phyloP scores from a whole-genome alignment of 495 filamentous ascomycete species.

The Polyplosphaeria fusca region DNA sequence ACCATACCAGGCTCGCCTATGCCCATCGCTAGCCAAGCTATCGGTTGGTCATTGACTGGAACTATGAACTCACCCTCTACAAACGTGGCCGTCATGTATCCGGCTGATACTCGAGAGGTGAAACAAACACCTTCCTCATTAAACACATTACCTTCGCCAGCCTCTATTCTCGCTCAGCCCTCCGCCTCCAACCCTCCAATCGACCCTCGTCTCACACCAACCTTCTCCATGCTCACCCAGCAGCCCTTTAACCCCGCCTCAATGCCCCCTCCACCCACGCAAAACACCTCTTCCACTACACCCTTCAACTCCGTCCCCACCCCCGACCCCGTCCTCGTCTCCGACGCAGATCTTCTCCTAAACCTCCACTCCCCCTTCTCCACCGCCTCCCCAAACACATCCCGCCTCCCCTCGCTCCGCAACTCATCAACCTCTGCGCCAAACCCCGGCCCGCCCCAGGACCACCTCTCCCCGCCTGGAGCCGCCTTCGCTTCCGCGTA shows the following conservation, averaged over 20 bases:
- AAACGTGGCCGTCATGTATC: constrained; percentile 70
- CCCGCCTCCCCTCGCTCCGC: constrained; percentile 1
- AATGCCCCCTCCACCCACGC: constrained; percentile 22
- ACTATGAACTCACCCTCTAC: constrained; percentile 78
- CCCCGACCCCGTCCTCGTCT: constrained; percentile 29
- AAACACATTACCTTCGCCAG: constrained; percentile 18
- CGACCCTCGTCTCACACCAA: constrained; percentile 7
- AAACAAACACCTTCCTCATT: constrained; percentile 1
- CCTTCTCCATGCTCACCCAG: background rate
- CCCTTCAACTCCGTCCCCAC: constrained; percentile 16
- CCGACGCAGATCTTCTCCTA: constrained; percentile 36
- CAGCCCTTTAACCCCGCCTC: constrained; percentile 17
- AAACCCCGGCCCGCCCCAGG: constrained; percentile 44
- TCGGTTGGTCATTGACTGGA: constrained; percentile 76
- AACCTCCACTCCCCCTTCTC: constrained; percentile 34
- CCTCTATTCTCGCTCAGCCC: constrained; percentile 14
- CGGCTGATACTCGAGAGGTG: constrained; percentile 43
- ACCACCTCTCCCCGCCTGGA: constrained; percentile 42
- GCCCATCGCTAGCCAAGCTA: constrained; percentile 57
- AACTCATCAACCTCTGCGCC: background rate
- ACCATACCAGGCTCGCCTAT: constrained; percentile 43
- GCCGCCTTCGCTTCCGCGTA: constrained; percentile 7
- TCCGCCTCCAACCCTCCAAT: background rate
- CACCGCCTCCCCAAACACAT: constrained; percentile 3
- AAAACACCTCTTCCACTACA: background rate